Evolutionary conservation across 305 asterid species (phyloP), one percentile per base, ranked within the genome.

Genomic region (Petunia hybrid): DNA sequence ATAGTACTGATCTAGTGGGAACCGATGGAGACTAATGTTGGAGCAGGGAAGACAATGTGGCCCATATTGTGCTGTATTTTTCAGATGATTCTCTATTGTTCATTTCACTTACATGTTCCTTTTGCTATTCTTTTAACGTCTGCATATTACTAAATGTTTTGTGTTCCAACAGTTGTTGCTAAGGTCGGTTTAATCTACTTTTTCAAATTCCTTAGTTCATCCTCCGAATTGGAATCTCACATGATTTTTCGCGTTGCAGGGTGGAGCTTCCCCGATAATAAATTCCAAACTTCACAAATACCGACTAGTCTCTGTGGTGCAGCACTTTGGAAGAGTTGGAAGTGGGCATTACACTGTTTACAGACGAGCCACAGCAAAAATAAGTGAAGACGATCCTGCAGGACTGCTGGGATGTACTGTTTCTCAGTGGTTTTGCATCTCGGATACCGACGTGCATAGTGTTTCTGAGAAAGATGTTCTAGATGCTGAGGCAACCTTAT

Each of bases 311-410:
- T 92, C 99, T 6, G 97, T 91, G 6, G 97, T 95, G 61, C 92
- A 90, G 89, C 99, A 95, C 87, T 91, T 85, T 51, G 99, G 99
- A 60, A 84, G 74, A 51, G 91, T 90, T 39, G 93, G 92, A 84
- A 84, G 91, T 6, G 99, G 99, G 60, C 99, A 95, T 85, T 95
- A 95, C 91, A 92, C 86, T 4, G 95, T 95, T 76, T 92, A 90
- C 88, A 89, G 97, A 81, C 93, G 88, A 87, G 97, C 88, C 79
- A 85, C 77, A 4, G 88, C 87, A 39, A 87, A 82, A 74, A 48
- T 86, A 57, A 87, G 90, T 4, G 85, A 86, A 42, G 96, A 89
- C 35, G 91, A 89, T 81, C 86, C 91, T 41, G 83, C 83, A 38
- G 90, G 76, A 42, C 86, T 90, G 22, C 77, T 88, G 69, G 94